Conservation (phyloP, 2,329 filamentous ascomycete species). For the Beauveria scarabaeidicola region DNA sequence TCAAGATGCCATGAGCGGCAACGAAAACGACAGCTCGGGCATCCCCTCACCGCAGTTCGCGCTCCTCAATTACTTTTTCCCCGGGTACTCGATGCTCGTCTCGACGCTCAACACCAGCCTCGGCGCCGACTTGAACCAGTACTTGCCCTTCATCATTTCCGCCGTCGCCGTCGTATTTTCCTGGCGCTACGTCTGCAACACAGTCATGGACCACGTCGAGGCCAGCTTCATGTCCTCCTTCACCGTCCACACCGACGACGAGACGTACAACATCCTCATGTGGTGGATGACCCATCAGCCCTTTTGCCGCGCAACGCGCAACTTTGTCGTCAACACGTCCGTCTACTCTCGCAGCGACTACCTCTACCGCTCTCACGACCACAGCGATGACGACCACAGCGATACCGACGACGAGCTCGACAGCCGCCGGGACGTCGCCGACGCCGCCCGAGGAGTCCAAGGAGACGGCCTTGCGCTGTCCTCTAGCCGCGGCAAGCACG, state of each 20-base stretch:
- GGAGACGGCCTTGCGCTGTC: neutral
- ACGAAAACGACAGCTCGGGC: neutral
- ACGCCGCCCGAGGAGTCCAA: neutral
- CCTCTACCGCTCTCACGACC: constrained; percentile 39
- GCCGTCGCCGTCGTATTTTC: constrained; percentile 39
- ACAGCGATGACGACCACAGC: constrained; percentile 29
- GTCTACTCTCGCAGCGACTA: constrained; percentile 45
- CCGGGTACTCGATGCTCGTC: constrained; percentile 53
- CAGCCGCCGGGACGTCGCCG: constrained; percentile 18
- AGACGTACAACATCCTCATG: constrained; percentile 67
- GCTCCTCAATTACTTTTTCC: constrained; percentile 55
- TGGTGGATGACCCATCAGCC: constrained; percentile 56
- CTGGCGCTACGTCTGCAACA: constrained; percentile 44
- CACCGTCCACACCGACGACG: constrained; percentile 59
- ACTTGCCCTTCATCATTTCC: constrained; percentile 49
- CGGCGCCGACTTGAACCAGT: constrained; percentile 53
- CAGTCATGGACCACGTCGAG: constrained; percentile 39
- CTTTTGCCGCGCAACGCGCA: constrained; percentile 50
- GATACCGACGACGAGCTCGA: constrained; percentile 29
- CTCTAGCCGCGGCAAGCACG: constrained; percentile 31
- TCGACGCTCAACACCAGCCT: constrained; percentile 46
- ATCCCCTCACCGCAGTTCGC: constrained; percentile 29
- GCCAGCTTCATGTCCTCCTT: constrained; percentile 56
- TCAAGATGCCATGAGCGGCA: neutral
- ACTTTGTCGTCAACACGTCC: constrained; percentile 58